Percentiles rank a stretch among this genome's conserved stretches.
Evolutionary conservation across 2,329 filamentous ascomycete genomes (phyloP).

Genomic region (Clarireedia homoeocarpa): DNA sequence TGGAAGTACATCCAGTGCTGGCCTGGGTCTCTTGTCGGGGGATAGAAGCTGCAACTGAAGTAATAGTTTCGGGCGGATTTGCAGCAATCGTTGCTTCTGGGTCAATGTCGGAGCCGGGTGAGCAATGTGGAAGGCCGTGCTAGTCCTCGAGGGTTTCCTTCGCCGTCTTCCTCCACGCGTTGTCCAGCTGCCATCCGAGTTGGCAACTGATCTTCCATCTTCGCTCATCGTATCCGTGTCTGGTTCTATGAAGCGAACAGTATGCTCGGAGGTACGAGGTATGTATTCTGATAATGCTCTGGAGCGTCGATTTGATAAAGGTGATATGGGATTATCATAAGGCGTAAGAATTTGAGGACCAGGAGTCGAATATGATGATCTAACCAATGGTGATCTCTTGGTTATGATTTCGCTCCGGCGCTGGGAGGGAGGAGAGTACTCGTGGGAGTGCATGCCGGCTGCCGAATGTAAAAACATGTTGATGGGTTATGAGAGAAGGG

Average conservation of each 20-base stretch:
- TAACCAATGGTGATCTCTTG: conserved; percentile 21
- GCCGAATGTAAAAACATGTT: conserved; percentile 28
- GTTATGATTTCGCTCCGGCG: conserved; percentile 13
- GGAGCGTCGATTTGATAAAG: conserved; percentile 7
- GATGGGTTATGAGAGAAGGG: conserved; percentile 6
- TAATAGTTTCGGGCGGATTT: conserved; percentile 59
- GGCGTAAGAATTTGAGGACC: conserved; percentile 17
- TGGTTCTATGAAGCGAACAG: conserved; percentile 25
- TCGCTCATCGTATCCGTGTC: conserved; percentile 27
- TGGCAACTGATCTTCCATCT: conserved; percentile 26
- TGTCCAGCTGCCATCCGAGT: conserved; percentile 24
- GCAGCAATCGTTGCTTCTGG: conserved; percentile 49
- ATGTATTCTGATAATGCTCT: conserved; percentile 25
- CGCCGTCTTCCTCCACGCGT: conserved; percentile 29
- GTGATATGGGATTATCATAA: conserved; percentile 18
- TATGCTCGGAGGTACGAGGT: conserved; percentile 15
- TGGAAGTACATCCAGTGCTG: conserved; percentile 67
- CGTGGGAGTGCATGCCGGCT: conserved; percentile 25
- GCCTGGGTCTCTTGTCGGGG: conserved; percentile 51
- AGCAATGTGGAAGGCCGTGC: conserved; percentile 58
- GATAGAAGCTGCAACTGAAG: conserved; percentile 65
- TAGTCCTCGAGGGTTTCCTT: conserved; percentile 43
- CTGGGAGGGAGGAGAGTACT: conserved; percentile 19
- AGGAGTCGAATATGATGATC: conserved; percentile 27
- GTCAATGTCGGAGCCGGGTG: conserved; percentile 55